Evolutionary conservation across 352 stramenopile genomes (phyloP).

Genomic region (Pythium vanterpoolii): DNA sequence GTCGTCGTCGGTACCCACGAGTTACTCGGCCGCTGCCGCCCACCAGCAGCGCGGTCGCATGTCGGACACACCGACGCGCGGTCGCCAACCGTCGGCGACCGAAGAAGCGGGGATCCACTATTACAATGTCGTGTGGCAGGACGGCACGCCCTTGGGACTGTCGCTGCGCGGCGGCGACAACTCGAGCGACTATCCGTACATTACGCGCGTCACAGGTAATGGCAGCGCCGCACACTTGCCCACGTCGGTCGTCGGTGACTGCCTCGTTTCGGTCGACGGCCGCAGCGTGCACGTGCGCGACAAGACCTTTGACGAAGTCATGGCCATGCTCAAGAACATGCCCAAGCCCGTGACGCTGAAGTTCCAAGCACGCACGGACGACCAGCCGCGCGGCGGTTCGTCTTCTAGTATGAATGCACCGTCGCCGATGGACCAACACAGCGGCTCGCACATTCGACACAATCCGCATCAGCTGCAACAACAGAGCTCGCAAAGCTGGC

Average conservation of each 20-base stretch:
- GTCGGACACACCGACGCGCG: slow-evolving; percentile 41
- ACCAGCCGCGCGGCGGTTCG: slow-evolving; percentile 4
- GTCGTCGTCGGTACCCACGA: slow-evolving; percentile 32
- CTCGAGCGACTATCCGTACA: slow-evolving; percentile 81
- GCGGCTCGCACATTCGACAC: not conserved
- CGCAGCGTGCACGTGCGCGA: slow-evolving; percentile 74
- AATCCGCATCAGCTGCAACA: slow-evolving; percentile 18
- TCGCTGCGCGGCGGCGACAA: slow-evolving; percentile 71
- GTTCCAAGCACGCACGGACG: slow-evolving; percentile 60
- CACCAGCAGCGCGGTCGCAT: slow-evolving; percentile 21
- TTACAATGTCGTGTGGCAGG: slow-evolving; percentile 85
- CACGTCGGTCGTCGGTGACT: slow-evolving; percentile 70
- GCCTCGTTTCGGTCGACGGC: slow-evolving; percentile 75
- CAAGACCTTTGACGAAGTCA: slow-evolving; percentile 86
- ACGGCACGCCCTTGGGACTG: slow-evolving; percentile 66
- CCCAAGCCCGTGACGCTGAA: slow-evolving; percentile 83
- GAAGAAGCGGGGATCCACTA: slow-evolving; percentile 49
- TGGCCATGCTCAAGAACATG: slow-evolving; percentile 85
- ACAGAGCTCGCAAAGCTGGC: slow-evolving; percentile 66
- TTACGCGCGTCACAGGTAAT: slow-evolving; percentile 80
- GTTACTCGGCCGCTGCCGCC: slow-evolving; percentile 15
- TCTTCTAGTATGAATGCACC: slow-evolving; percentile 13
- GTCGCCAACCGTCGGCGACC: slow-evolving; percentile 27
- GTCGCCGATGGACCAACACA: not conserved
- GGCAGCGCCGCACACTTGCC: slow-evolving; percentile 79